These are phyloP conservation scores for Polytrichum commune DNA, from an alignment of 225 moss, liverwort and hornwort species.

Conservation along the genomic window DNA sequence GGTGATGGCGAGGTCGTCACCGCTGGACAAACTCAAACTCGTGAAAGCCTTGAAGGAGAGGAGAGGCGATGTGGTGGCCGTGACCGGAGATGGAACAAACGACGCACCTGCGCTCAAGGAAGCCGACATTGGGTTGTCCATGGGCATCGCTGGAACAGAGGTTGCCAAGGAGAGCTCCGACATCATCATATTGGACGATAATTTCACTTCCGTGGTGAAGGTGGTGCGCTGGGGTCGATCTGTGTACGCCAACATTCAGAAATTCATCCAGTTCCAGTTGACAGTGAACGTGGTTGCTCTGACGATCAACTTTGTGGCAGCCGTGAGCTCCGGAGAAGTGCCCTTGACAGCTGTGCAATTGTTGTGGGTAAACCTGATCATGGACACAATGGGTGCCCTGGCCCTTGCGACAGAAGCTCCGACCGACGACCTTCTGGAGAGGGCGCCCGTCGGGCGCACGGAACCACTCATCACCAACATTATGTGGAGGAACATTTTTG, in stretches of 20 bases:
- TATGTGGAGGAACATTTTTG: no score
- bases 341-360: slow-evolving; percentile 35
- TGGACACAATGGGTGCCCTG: no score
- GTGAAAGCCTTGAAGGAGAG: slow-evolving; percentile 40
- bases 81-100: slow-evolving; percentile 58
- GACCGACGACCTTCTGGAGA: no score
- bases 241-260: slow-evolving; percentile 9
- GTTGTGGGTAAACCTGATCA: no score
- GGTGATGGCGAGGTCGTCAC: slow-evolving; percentile 8
- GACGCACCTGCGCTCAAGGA: slow-evolving; percentile 54
- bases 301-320: no score
- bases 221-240: slow-evolving; percentile 16
- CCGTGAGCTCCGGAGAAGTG: slow-evolving; percentile 25
- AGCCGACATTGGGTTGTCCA: slow-evolving; percentile 24
- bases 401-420: no score
- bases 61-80: slow-evolving; percentile 40
- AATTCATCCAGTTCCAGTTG: slow-evolving; percentile 40
- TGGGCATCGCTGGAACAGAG: slow-evolving; percentile 39
- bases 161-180: slow-evolving; percentile 62
- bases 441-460: no score
- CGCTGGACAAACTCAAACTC: slow-evolving; percentile 45
- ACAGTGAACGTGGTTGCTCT: slow-evolving; percentile 38
- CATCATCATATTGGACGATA: slow-evolving; percentile 23
- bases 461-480: no score
- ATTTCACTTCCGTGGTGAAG: slow-evolving; percentile 19